Evolutionary conservation across 2,329 filamentous ascomycete genomes (phyloP).

Genomic region (Westerdykella sp.): DNA sequence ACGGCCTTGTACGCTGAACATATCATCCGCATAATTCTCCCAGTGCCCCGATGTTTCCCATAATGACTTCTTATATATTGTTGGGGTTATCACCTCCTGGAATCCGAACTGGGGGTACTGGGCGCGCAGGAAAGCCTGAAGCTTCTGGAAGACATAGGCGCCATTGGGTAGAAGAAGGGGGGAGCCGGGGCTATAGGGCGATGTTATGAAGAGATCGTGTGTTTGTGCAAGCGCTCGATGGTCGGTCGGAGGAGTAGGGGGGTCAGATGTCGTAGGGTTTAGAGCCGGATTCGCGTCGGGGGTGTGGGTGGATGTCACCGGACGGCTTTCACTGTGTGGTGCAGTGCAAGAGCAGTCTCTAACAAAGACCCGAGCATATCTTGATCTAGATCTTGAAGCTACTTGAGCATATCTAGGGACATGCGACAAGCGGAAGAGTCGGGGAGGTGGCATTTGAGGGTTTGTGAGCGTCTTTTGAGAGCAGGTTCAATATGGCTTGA

Average conservation of each 20-base stretch:
- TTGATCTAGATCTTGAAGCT: neutral
- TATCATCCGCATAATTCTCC: constrained; percentile 86
- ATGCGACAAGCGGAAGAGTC: constrained; percentile 14
- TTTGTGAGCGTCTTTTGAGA: constrained; percentile 5
- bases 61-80: constrained; percentile 81
- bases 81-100: constrained; percentile 81
- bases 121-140: constrained; percentile 72
- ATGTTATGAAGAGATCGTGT: constrained; percentile 74
- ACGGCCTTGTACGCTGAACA: constrained; percentile 70
- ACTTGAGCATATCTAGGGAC: constrained; percentile 8
- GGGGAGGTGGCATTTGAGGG: constrained; percentile 27
- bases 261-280: constrained; percentile 27
- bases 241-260: constrained; percentile 40
- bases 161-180: constrained; percentile 80
- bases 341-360: constrained; percentile 33
- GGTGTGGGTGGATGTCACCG: constrained; percentile 15
- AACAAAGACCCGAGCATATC: constrained; percentile 9
- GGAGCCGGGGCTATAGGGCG: constrained; percentile 74
- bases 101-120: constrained; percentile 84
- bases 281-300: constrained; percentile 16
- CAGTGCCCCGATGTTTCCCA: constrained; percentile 84
- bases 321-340: constrained; percentile 19
- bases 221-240: constrained; percentile 46
- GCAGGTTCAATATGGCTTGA: constrained; percentile 11
- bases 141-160: constrained; percentile 73